Evolutionary conservation across 1,284 basidiomycete genomes (phyloP), one percentile per base, ranked within the genome.

Genomic region (Fomitiporia mediterranea): DNA sequence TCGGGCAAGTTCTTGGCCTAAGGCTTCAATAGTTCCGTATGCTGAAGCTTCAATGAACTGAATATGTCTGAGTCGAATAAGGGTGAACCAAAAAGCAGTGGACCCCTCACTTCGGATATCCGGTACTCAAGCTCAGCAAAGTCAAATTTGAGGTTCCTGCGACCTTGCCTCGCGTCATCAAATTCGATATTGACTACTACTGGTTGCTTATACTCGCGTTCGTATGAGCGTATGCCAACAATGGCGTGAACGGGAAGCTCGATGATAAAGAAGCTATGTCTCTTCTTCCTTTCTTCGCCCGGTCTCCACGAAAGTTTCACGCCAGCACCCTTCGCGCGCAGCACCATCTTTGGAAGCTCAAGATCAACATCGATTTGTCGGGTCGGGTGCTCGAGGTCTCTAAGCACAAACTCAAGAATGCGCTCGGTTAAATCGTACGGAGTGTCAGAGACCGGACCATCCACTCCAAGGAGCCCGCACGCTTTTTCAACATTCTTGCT

Each of bases 191-290:
- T 83, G 51, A 88, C 70, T 17, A 78, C 72, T n/a, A 93, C 80
- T 30, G 79, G 67, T 66, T 94, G 91, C 64, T 78, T 78, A 65
- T 86, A 81, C 48, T 77, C 67, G 15, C 89, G 73, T 68, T 94
- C 91, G 67, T 82, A 83, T 2, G 79, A 73, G 63, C 91, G 84
- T 47, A 94, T 75, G 0, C 91, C 91, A 47, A 94, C 74, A 54
- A 93, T 78, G 27, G 80, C 76, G 19, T 77, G 74, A 46, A 82
- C 78, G 27, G 74, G 70, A 4, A 92, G 68, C 58, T 79, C 76
- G 17, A 74, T 70, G 5, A 89, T 68, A 48, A 71, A 66, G 61
- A 79, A 72, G 43, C 65, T 40, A 68, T 67, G 56, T 56, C 59
- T 35, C 34, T 52, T 28, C 59, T 39, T 25, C 34, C 62, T 60